Percentiles rank a stretch among this genome's conserved stretches.
phyloP scores from a whole-genome alignment of 1,284 basidiomycete species.

The Pholiota adiposa region DNA sequence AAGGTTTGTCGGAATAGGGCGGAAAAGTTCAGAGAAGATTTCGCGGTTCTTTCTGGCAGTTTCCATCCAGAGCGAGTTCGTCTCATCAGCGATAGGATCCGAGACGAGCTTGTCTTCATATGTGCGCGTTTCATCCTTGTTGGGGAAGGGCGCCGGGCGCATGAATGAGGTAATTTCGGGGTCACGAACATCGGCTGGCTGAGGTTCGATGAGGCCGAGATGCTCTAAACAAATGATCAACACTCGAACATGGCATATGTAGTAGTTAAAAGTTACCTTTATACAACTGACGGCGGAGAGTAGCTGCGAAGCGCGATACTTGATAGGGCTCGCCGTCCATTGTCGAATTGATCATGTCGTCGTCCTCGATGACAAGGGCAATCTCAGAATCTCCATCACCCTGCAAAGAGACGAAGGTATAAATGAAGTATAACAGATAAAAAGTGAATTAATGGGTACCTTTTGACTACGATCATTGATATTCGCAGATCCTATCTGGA shows the following conservation, averaged over 20 bases:
- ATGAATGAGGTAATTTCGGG: constrained; percentile 67
- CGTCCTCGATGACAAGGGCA: constrained; percentile 87
- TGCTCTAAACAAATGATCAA: constrained; percentile 60
- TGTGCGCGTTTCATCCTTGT: constrained; percentile 65
- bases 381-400: constrained; percentile 95
- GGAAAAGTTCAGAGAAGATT: constrained; percentile 83
- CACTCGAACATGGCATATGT: neutral
- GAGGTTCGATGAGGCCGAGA: constrained; percentile 80
- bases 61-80: constrained; percentile 65
- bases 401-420: constrained; percentile 32
- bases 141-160: constrained; percentile 75
- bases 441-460: constrained; percentile 34
- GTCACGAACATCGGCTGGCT: constrained; percentile 43
- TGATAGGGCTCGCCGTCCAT: constrained; percentile 82
- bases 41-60: constrained; percentile 83
- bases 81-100: constrained; percentile 77
- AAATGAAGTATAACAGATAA: neutral
- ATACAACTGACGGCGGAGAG: constrained; percentile 78
- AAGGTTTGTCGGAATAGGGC: constrained; percentile 80
- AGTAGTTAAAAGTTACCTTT: constrained; percentile 49
- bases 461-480: constrained; percentile 87
- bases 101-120: constrained; percentile 71
- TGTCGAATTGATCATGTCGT: constrained; percentile 72
- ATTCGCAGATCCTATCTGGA: constrained; percentile 86
- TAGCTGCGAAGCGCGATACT: constrained; percentile 77